Evolutionary conservation across 1,284 basidiomycete genomes (phyloP), one percentile per base, ranked within the genome.

Genomic region (Ceratobasidium theobromae): DNA sequence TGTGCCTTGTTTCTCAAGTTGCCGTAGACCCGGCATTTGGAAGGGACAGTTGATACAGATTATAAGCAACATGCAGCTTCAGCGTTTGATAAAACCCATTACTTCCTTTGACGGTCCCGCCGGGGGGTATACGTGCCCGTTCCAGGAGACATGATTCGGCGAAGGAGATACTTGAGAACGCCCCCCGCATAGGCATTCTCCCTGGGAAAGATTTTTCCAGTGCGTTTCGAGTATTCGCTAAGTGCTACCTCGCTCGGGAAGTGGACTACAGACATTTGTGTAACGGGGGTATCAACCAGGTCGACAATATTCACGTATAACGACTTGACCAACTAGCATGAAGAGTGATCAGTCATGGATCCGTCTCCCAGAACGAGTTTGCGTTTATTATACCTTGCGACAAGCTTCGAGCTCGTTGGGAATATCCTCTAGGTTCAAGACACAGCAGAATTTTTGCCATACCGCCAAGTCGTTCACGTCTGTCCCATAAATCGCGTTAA

Each of bases 161-260:
- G 65, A 14, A 69, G 54, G 5, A 69, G 38, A 16, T 46, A 67
- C 45, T 23, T 52, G 1, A 69, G 52, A 12, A 69, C 21, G 1
- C 65, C 68, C 2, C 68, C 68, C 1, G 68, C 68, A 32, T 69
- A 49, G 11, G 65, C 68, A 32, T 33, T 67, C n/a, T 69, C 65
- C 18, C 32, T 35, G 5, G 65, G 65, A 35, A 69, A 69, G 32
- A 49, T 62, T 28, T 67, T 67, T 27, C 55, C 65, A 21, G 65
- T 54, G 3, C 16, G 3, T 32, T 6, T 60, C 14, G 68, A 67
- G 28, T 69, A 69, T 11, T 6, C 38, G 41, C 46, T 45, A 5
- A 69, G 51, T 6, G 16, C 48, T 2, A 14, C 23, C 21, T 54
- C 53, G 23, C 65, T 67, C n/a, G 33, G 18, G 25, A 67, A 69